Base-by-base conservation (phyloP, 2,329 filamentous ascomycete species). In the Exserohilum rostratum region DNA sequence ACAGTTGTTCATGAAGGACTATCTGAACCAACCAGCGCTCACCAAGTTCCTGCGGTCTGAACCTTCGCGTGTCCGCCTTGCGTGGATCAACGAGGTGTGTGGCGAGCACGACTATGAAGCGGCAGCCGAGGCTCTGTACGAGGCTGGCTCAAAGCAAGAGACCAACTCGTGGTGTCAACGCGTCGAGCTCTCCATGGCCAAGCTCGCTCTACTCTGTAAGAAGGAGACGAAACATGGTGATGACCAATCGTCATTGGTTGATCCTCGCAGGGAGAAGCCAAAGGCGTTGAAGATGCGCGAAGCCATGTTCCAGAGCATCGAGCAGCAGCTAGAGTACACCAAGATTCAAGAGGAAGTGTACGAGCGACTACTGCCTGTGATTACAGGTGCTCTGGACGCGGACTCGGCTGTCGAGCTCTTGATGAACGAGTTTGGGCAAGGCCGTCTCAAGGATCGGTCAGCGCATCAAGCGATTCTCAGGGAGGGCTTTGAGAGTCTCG, bases 21-120 rank as follows among this genome's bases (percentile, higher is more conserved):
- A 87, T 22, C 78, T 86, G 51, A 89, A 93, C 66, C 86, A 87
- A 61, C 78, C 84, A 46, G 88, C 87, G 67, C 84, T 96, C 50
- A 96, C 91, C 0, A 82, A 82, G 46, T 99, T 92, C 67, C 81
- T 99, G 43, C 86, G 90, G 37, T 87, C 85, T 50, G 85, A 87
- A 60, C 84, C 87, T 0, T 83, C 87, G 58, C 86, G 91, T 58
- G 87, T 88, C 25, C 91, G 91, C 66, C 82, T 99, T 39, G 87
- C 88, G 44, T 99, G 95, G 95, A 96, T 99, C 77, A 96, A 99
- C 71, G 93, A 98, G 70, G 83, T 98, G 6, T 82, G 87, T 56
- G 83, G 85, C 20, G 90, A 95, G 70, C 82, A 87, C 54, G 87
- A 96, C 65, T 91, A 91, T 59, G 80, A 85, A 11, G 83, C 85